Evolutionary conservation across 495 filamentous ascomycete genomes (phyloP).

Genomic region (Durotheca rogersii): DNA sequence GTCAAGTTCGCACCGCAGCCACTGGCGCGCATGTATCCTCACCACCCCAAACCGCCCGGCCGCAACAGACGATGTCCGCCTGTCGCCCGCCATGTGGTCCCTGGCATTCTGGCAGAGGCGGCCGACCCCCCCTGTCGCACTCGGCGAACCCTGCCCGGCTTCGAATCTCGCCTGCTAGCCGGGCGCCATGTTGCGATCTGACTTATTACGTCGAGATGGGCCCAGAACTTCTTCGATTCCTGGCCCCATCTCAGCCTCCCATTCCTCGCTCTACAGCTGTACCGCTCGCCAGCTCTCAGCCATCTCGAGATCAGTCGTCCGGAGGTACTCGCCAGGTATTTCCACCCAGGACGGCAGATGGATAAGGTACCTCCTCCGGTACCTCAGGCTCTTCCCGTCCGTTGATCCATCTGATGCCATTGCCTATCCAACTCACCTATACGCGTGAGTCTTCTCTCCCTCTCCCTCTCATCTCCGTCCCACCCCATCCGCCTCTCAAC

Average conservation of each 20-base stretch:
- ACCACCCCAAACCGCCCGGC: conserved; percentile 19
- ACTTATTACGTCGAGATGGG: conserved; percentile 14
- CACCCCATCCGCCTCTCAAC: too few relatives aligned
- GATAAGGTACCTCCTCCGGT: background rate
- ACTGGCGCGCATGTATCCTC: conserved; percentile 24
- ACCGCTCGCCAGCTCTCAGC: conserved; percentile 2
- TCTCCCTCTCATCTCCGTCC: too few relatives aligned
- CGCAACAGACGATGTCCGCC: conserved; percentile 24
- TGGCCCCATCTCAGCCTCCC: conserved; percentile 1
- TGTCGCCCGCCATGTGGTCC: conserved; percentile 18
- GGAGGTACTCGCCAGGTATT: background rate
- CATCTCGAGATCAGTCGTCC: conserved; percentile 3
- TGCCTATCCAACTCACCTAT: too few relatives aligned
- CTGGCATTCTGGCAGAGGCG: conserved; percentile 7
- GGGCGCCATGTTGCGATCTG: too few relatives aligned
- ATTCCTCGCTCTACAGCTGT: conserved; percentile 10
- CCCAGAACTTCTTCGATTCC: conserved; percentile 3
- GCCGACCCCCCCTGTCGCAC: conserved; percentile 9
- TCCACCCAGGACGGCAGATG: too few relatives aligned
- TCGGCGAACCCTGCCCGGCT: too few relatives aligned
- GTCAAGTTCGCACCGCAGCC: conserved; percentile 3
- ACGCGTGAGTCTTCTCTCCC: too few relatives aligned
- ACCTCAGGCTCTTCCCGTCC: too few relatives aligned
- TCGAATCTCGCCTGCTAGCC: too few relatives aligned
- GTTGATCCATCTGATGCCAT: too few relatives aligned